A percentile compares a stretch with the other conserved stretches of the same genome.
phyloP scores from a whole-genome alignment of 345 rosid species.

The Noccaea caerulescens region DNA sequence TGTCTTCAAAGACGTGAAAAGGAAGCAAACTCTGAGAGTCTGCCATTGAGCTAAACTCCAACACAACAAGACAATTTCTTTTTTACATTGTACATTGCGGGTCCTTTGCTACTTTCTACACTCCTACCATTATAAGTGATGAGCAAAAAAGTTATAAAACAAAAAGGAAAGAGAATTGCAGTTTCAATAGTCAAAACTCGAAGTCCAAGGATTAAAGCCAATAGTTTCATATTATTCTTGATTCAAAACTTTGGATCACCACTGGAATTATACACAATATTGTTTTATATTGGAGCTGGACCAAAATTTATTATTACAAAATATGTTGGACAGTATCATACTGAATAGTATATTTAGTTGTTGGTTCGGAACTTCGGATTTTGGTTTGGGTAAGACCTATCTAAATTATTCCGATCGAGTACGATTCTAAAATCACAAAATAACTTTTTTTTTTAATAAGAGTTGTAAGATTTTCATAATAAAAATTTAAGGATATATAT shows the following conservation, averaged over 20 bases:
- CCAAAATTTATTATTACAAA: no score
- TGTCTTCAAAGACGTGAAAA: slow-evolving; percentile 58
- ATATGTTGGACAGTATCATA: no score
- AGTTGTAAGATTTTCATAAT: not conserved
- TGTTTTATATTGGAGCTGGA: no score
- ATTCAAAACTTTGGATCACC: no score
- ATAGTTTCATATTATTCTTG: not conserved
- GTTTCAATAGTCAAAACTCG: not conserved
- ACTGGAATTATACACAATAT: not conserved
- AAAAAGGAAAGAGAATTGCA: not conserved
- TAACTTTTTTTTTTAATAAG: not conserved
- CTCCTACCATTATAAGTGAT: not conserved
- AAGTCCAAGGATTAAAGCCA: not conserved
- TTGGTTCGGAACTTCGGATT: not conserved
- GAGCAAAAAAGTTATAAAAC: not conserved
- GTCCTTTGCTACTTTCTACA: slow-evolving; percentile 31
- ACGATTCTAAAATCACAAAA: no score
- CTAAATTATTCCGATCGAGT: not conserved
- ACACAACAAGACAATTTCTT: slow-evolving; percentile 25
- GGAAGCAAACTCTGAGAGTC: slow-evolving; percentile 55
- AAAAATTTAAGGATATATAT: not conserved
- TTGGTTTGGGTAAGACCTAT: not conserved
- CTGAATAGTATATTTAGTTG: no score
- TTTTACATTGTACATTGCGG: slow-evolving; percentile 39
- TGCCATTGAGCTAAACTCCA: slow-evolving; percentile 39